Evolutionary conservation across 306 rosid species (phyloP).

Genomic region (Acmispon strigosus): DNA sequence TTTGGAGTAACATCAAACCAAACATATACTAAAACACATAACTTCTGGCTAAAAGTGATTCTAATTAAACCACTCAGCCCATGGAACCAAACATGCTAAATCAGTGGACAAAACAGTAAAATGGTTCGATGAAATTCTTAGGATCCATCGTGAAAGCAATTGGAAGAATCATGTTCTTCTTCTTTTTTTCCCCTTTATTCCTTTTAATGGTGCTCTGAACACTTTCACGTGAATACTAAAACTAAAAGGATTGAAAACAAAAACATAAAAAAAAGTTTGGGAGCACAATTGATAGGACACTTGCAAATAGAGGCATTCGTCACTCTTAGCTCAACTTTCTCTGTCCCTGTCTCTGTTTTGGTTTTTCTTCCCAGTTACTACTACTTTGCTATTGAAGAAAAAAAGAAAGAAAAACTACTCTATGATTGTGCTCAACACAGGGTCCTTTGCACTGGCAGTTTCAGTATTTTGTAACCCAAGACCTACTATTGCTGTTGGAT

Average conservation of each 20-base stretch:
- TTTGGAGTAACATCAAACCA: too few species aligned
- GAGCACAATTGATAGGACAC: conserved; percentile 46
- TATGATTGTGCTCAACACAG: conserved; percentile 24
- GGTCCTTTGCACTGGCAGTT: conserved; percentile 27
- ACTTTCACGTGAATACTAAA: conserved; percentile 53
- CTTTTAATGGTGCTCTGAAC: conserved; percentile 17
- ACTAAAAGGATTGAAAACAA: conserved; percentile 1
- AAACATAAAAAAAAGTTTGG: conserved; percentile 15
- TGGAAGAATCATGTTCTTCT: conserved; percentile 16
- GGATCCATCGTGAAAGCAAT: conserved; percentile 15
- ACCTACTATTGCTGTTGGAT: conserved; percentile 6
- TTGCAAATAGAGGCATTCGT: conserved; percentile 33
- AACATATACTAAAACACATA: too few species aligned
- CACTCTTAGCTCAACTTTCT: conserved; percentile 27
- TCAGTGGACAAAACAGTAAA: not conserved
- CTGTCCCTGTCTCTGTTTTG: conserved; percentile 25
- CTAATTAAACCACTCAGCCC: too few species aligned
- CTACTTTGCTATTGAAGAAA: not conserved
- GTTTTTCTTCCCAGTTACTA: conserved; percentile 8
- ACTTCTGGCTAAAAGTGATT: too few species aligned
- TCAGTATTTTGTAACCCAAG: conserved; percentile 24
- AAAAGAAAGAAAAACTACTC: not conserved
- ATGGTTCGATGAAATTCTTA: not conserved
- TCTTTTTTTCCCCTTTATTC: not conserved
- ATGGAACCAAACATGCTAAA: too few species aligned